These are phyloP conservation scores for Dothiorella sarmentorum DNA, from an alignment of 2,329 filamentous ascomycete genomes.

Conservation along the genomic window DNA sequence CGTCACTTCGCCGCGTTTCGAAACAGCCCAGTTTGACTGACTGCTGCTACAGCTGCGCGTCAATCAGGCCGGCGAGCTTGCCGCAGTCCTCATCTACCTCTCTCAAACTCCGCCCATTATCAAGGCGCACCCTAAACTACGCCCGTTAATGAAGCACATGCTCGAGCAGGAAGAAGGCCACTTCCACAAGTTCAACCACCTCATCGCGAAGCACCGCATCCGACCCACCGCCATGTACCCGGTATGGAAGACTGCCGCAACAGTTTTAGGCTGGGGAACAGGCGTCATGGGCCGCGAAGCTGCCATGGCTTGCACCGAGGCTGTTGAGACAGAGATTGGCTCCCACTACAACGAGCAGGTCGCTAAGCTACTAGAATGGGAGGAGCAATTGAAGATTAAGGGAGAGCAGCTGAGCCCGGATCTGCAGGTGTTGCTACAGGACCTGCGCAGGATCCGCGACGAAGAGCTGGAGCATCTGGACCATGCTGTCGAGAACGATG, in stretches of 20 bases:
- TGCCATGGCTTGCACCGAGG: conserved; percentile 98
- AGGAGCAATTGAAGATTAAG: conserved; percentile 67
- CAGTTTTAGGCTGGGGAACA: conserved; percentile 82
- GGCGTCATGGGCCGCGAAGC: conserved; percentile 86
- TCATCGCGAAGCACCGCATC: conserved; percentile 82
- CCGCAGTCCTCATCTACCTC: conserved; percentile 89
- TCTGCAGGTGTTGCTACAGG: conserved; percentile 66
- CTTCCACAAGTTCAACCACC: conserved; percentile 76
- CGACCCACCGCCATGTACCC: conserved; percentile 92
- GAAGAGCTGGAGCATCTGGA: conserved; percentile 97
- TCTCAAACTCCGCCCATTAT: conserved; percentile 82
- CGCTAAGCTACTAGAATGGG: conserved; percentile 74
- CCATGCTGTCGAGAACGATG: conserved; percentile 89
- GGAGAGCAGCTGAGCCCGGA: conserved; percentile 81
- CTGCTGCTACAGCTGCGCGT: conserved; percentile 67
- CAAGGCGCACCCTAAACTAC: conserved; percentile 77
- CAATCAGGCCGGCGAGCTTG: conserved; percentile 97
- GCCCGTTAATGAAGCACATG: conserved; percentile 94
- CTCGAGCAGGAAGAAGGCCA: conserved; percentile 93
- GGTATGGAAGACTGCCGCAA: conserved; percentile 77
- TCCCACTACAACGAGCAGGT: conserved; percentile 95
- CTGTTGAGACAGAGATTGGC: conserved; percentile 97
- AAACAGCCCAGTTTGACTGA: neutral
- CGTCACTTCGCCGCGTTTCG: conserved; percentile 1
- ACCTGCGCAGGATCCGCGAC: conserved; percentile 80